Base-by-base conservation (phyloP, 192 early-diverging fungal species). In the Pilaira anomala region DNA sequence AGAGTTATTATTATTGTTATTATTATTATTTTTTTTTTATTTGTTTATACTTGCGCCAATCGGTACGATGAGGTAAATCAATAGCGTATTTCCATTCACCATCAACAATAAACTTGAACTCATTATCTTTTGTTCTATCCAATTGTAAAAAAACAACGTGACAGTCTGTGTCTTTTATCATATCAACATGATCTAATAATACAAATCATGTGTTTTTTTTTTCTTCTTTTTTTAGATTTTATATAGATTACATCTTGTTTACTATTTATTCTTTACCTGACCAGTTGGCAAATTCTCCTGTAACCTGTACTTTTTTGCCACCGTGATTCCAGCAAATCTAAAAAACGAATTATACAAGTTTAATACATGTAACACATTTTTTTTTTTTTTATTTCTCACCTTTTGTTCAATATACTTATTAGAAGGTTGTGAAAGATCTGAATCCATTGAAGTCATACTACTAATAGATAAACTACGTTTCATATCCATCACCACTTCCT, bases 81-180 rank as follows among this genome's bases (percentile, higher is more conserved):
- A 60, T 48, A 2, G 75, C 72, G 62, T 72, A 77, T 12, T 59
- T 48, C 75, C 75, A 77, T 13, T 63, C 71, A 7, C 75, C 75
- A 67, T 77, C 75, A 1, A 77, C 71, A 2, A 77, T 55, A 28
- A 77, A 77, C 18, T 77, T 77, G 63, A 73, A 77, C 40, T 67
- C 42, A 28, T 63, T 49, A 12, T 73, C 63, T 42, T 67, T 63
- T 5, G 41, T 49, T 11, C 33, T 48, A 30, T 63, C 55, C 29
- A 73, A 33, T 21, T 61, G 41, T 48, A 41, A 33, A 60, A 39
- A 44, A 14, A 8, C 18, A 25, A 5, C 11, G 5, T 9, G 22
- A 16, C 29, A 12, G 8, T 29, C 46, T 40, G 28, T 48, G 13
- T 63, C 48, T 28, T 19, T 28, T 24, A 40, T 16, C 56, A 58